Evolutionary conservation across 306 rosid species (phyloP), one percentile per base, ranked within the genome.

Genomic region (Malus sylvestris): DNA sequence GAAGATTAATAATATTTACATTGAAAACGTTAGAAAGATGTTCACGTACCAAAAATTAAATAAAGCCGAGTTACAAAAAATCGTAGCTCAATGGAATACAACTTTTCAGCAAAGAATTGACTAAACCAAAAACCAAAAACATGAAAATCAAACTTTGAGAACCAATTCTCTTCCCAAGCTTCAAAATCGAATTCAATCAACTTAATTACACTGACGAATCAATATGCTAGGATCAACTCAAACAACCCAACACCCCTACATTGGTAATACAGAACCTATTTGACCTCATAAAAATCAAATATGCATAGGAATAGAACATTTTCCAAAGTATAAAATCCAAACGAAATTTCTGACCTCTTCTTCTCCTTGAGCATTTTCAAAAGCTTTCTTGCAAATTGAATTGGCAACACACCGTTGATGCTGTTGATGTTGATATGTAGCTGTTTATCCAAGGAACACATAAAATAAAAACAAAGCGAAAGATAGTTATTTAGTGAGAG

Each of bases 321-420:
- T 93, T 76, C 91, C 93, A 2, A 93, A 86, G 76, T 84, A 91
- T 72, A 93, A 73, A 75, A 93, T 97, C 93, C 91, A 91, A 72
- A 86, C 70, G 89, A 93, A 91, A 84, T 88, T 45, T 45, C 95
- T 38, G 79, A 67, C 74, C 83, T 86, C 68, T 93, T 97, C 87
- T 86, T 93, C 53, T 93, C 98, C 87, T 93, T 93, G 32, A 85
- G 40, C 98, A 91, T 89, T 82, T 93, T 93, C 10, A 89, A 76
- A 77, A 88, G 88, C 81, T 91, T 93, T 2, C 92, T 73, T 4
- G 87, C 81, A 22, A 87, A 68, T 82, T 87, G 98, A 69, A 93
- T 87, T 3, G 95, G 91, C 52, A 83, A 80, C 32, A 90, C 70
- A 61, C 87, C 8, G 51, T 45, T 45, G 51, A 45, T 45, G 51